Conservation (phyloP, 495 filamentous ascomycete species). For the Penicillium steckii region DNA sequence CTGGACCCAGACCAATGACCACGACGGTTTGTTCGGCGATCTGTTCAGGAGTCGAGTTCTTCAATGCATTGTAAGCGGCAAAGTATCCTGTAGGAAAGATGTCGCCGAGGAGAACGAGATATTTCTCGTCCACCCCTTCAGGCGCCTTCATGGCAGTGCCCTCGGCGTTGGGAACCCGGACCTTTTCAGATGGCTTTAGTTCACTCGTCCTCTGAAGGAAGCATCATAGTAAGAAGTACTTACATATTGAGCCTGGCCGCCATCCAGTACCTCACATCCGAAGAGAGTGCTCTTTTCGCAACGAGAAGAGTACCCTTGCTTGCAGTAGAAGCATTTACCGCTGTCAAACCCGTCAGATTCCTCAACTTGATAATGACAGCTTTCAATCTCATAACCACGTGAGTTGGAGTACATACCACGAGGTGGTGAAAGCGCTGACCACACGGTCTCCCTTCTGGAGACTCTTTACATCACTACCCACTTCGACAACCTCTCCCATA, state of each 20-base stretch:
- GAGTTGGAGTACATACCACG: constrained; percentile 59
- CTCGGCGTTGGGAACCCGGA: constrained; percentile 83
- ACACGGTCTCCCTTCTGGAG: constrained; percentile 75
- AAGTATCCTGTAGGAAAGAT: constrained; percentile 84
- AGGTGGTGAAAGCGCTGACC: constrained; percentile 82
- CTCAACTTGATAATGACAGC: background rate
- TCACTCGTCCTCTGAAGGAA: background rate
- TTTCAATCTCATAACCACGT: background rate
- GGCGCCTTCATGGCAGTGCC: constrained; percentile 78
- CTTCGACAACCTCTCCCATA: constrained; percentile 68
- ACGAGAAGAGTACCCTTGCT: constrained; percentile 74
- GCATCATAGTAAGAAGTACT: constrained; percentile 3
- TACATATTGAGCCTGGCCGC: constrained; percentile 86
- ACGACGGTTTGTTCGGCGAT: constrained; percentile 72
- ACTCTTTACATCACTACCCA: constrained; percentile 65
- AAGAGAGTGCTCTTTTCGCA: constrained; percentile 76
- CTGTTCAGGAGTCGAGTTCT: constrained; percentile 57
- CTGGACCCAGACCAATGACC: constrained; percentile 85
- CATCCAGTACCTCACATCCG: constrained; percentile 71
- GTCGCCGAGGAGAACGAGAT: constrained; percentile 66
- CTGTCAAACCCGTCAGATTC: constrained; percentile 39
- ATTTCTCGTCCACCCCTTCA: constrained; percentile 69
- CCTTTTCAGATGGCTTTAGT: constrained; percentile 28
- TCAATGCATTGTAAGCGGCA: constrained; percentile 81
- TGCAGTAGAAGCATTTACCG: constrained; percentile 89